Conservation (phyloP, 1,284 basidiomycete species). For the Tremellales sp. region DNA sequence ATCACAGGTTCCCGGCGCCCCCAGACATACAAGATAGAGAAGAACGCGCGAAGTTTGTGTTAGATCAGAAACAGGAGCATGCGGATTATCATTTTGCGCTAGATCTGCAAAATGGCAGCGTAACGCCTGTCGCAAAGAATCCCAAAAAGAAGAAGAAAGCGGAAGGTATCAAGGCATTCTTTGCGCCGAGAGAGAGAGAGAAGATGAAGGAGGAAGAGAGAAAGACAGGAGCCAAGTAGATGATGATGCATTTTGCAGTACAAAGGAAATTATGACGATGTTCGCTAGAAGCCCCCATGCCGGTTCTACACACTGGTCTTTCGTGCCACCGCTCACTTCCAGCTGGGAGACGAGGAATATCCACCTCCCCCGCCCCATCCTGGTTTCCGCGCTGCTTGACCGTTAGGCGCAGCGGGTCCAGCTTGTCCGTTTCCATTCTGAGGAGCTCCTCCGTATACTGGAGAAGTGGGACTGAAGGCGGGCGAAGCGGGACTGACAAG, state of each 20-base stretch:
- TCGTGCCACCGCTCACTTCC: too few relatives aligned
- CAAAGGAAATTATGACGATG: neutral
- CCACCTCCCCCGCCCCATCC: slow-evolving; percentile 30
- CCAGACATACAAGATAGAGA: slow-evolving; percentile 16
- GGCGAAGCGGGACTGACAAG: slow-evolving; percentile 5
- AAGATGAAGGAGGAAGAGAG: slow-evolving; percentile 1
- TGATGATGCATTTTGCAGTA: neutral
- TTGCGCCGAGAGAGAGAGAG: slow-evolving; percentile 46
- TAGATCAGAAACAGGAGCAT: slow-evolving; percentile 64
- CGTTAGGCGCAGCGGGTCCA: slow-evolving; percentile 7
- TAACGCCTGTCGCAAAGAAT: slow-evolving; percentile 36
- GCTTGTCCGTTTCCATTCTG: slow-evolving; percentile 1
- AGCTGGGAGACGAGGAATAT: slow-evolving; percentile 30
- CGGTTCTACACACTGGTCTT: too few relatives aligned
- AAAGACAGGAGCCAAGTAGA: too few relatives aligned
- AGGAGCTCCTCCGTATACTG: slow-evolving; percentile 60
- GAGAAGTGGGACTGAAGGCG: slow-evolving; percentile 34
- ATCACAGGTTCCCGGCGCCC: slow-evolving; percentile 10
- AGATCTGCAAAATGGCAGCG: slow-evolving; percentile 55
- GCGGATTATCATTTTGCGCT: slow-evolving; percentile 82
- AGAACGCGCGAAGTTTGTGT: slow-evolving; percentile 52
- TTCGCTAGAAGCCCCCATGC: too few relatives aligned
- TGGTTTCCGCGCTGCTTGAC: slow-evolving; percentile 13
- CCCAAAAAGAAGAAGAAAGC: slow-evolving; percentile 42
- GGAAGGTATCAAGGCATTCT: slow-evolving; percentile 73